These are phyloP conservation scores for Dorcoceras hygrometricum DNA, from an alignment of 257 asterid species.

Conservation along the genomic window DNA sequence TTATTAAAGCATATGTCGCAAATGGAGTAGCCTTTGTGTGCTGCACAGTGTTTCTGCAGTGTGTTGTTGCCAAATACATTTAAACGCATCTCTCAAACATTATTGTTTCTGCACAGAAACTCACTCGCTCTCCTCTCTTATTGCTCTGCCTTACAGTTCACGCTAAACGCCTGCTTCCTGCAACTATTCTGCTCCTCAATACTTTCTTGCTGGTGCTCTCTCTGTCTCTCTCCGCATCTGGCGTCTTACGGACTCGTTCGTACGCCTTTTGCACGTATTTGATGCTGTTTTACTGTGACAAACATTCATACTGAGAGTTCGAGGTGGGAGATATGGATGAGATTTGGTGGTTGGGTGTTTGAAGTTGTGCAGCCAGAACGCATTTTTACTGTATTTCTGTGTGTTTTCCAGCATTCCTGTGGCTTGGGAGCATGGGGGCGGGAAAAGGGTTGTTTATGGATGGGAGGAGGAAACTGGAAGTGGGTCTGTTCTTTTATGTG, in stretches of 20 bases:
- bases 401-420: background rate
- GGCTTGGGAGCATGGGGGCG: conserved; percentile 27
- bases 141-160: conserved; percentile 74
- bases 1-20: conserved; percentile 36
- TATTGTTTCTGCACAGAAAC: conserved; percentile 23
- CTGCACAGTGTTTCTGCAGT: conserved; percentile 29
- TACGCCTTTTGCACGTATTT: conserved; percentile 19
- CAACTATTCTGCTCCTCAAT: conserved; percentile 15
- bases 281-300: conserved; percentile 10
- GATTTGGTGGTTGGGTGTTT: conserved; percentile 18
- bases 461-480: conserved; percentile 27
- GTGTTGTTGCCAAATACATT: conserved; percentile 37
- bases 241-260: conserved; percentile 31
- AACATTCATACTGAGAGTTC: conserved; percentile 23
- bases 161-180: conserved; percentile 94
- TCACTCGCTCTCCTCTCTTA: conserved; percentile 33
- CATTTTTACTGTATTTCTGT: conserved; percentile 3
- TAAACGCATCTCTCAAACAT: conserved; percentile 26
- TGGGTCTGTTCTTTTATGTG: conserved; percentile 19
- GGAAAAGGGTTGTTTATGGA: conserved; percentile 8
- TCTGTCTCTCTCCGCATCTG: conserved; percentile 27
- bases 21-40: conserved; percentile 29
- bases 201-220: background rate
- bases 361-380: conserved; percentile 16
- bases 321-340: conserved; percentile 28